Base-by-base conservation (phyloP, 257 asterid genomes). In the Solanum megistacrolobum region DNA sequence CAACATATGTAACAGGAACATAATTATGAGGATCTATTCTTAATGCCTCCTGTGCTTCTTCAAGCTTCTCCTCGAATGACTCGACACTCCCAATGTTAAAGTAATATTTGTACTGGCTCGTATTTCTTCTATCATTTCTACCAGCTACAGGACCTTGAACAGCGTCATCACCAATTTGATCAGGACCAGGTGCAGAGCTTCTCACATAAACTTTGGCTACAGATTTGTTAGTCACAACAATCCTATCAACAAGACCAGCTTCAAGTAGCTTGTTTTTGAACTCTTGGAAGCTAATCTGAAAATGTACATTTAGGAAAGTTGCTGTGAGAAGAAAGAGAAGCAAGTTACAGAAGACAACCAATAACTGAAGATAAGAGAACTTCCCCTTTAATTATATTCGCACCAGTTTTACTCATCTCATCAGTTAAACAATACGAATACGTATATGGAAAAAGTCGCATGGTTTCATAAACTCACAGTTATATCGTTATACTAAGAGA, bases 241-340 rank as follows among this genome's bases (percentile, higher is more conserved):
- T 92, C 87, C 84, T 95, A 88, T 96, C 98, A 72, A 95, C 98
- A 34, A 93, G 93, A 85, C 99, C 99, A 88, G 98, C 95, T 92
- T 94, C 98, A 86, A 94, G 97, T 83, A 96, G 91, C 88, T 87
- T 93, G 92, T 91, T 94, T 91, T 92, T 95, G 90, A 96, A 94
- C 91, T 94, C 98, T 91, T 95, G 98, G 90, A 94, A 96, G 86
- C 96, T 96, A 87, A 96, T 96, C 99, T 95, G 95, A 82, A 86
- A 81, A 66, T 71, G 73, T 52, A 79, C n/a, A 71, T 86, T 83
- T 32, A 31, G 34, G 35, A 36, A 68, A 55, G 46, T 83, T 62
- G 88, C 34, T 23, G 81, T 82, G 29, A 83, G n/a, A 88, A 75
- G 60, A 75, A 84, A 87, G 38, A 86, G 52, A 84, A 81, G 68